These are phyloP conservation scores for Pugionium cornutum DNA, from an alignment of 345 rosid genomes.

Conservation along the genomic window DNA sequence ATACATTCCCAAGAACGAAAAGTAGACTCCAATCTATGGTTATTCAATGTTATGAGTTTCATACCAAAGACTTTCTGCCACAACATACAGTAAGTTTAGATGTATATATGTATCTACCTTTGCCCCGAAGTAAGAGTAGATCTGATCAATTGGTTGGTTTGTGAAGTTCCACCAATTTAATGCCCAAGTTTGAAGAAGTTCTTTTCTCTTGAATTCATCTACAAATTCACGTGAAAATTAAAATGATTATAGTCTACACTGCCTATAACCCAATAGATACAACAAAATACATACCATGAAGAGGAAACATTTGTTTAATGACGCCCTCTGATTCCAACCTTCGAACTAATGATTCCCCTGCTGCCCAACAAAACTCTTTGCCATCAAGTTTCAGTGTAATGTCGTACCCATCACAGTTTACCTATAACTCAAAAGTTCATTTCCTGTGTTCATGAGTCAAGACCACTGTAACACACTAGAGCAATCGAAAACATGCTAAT, in stretches of 20 bases:
- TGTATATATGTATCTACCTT: constrained; percentile 52
- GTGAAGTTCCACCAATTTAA: constrained; percentile 73
- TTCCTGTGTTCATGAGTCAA: constrained; percentile 21
- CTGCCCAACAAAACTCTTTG: constrained; percentile 60
- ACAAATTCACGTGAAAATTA: constrained; percentile 19
- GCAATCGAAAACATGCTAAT: background rate
- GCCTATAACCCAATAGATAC: constrained; percentile 18
- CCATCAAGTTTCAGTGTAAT: constrained; percentile 49
- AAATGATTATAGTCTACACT: constrained; percentile 27
- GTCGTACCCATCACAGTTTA: constrained; percentile 45
- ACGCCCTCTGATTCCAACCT: constrained; percentile 68
- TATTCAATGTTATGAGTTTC: constrained; percentile 26
- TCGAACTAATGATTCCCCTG: constrained; percentile 65
- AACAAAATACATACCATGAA: constrained; percentile 61
- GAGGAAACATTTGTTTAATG: constrained; percentile 74
- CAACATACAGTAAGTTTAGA: constrained; percentile 14
- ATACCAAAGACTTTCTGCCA: constrained; percentile 13
- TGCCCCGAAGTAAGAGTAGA: constrained; percentile 79
- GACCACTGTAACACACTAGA: constrained; percentile 12
- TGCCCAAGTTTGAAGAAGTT: constrained; percentile 75
- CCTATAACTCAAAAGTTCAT: constrained; percentile 46
- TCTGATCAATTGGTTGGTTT: constrained; percentile 77
- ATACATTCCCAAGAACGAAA: constrained; percentile 88
- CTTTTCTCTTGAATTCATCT: constrained; percentile 78
- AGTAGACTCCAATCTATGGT: constrained; percentile 77